Conservation (phyloP, 139 green algal genomes). For the Parachlorella kessleri region DNA sequence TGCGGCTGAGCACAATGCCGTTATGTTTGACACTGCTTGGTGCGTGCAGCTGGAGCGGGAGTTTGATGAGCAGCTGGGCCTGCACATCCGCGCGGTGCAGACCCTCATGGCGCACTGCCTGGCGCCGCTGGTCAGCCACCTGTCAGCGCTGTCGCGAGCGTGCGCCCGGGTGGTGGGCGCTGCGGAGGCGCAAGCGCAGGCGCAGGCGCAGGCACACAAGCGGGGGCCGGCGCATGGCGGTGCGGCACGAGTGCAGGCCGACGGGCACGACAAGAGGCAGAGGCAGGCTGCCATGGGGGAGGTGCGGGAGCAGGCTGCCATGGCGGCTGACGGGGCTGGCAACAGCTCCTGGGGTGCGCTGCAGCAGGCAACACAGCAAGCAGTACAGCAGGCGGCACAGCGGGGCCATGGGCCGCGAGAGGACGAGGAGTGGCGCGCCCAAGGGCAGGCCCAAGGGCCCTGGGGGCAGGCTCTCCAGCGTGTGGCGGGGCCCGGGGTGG, state of each 20-base stretch:
- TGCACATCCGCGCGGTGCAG: background rate
- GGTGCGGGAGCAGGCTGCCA: background rate
- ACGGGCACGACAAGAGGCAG: conserved; percentile 7
- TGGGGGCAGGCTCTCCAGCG: background rate
- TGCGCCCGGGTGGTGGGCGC: background rate
- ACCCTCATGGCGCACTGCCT: background rate
- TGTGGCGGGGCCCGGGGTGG: too few species aligned
- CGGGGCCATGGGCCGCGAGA: too few species aligned
- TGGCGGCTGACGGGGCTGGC: background rate
- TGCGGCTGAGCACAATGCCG: too few species aligned
- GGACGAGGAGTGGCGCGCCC: background rate
- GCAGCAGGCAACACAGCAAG: conserved; percentile 10
- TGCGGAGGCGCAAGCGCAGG: background rate
- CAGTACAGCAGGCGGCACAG: background rate
- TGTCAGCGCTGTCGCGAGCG: too few species aligned
- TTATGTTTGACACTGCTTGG: too few species aligned
- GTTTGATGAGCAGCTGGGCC: background rate
- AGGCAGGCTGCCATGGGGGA: background rate
- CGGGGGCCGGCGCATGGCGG: background rate
- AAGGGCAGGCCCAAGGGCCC: background rate
- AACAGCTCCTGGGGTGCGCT: background rate
- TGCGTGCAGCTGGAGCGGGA: background rate
- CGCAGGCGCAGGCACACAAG: background rate
- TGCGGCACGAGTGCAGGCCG: background rate
- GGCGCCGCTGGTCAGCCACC: too few species aligned